A percentile compares a stretch with the other conserved stretches of the same genome.
Evolutionary conservation across 1,284 basidiomycete genomes (phyloP).

Genomic region (Bjerkandera adusta): DNA sequence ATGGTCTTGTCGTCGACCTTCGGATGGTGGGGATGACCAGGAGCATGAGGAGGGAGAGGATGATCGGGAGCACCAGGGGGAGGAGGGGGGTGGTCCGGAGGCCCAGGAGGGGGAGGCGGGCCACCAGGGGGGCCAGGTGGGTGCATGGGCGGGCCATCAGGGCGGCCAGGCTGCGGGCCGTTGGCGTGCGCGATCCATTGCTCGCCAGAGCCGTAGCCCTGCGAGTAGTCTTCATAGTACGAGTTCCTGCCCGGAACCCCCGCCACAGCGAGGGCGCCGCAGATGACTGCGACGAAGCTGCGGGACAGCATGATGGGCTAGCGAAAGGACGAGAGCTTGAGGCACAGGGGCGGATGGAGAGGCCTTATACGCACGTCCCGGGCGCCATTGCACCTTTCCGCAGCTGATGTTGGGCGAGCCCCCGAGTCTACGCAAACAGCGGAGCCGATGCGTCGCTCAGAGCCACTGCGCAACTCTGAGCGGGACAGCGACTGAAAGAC

Average conservation of each 20-base stretch:
- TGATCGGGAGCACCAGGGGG: constrained; percentile 12
- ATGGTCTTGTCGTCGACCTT: constrained; percentile 33
- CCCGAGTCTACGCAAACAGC: neutral
- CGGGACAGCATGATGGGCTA: constrained; percentile 12
- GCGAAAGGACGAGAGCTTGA: neutral
- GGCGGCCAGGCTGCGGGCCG: constrained; percentile 3
- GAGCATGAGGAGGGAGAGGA: no score
- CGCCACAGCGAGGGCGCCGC: constrained; percentile 21
- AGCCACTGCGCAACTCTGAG: neutral
- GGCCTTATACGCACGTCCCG: constrained; percentile 3
- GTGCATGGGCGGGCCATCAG: constrained; percentile 1
- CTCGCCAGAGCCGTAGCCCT: constrained; percentile 1
- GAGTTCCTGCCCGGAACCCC: constrained; percentile 11
- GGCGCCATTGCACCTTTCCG: constrained; percentile 5
- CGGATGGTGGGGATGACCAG: constrained; percentile 9
- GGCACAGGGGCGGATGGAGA: neutral
- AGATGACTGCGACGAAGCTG: constrained; percentile 23
- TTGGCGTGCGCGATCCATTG: neutral
- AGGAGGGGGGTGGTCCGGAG: constrained; percentile 13
- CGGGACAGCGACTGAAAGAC: neutral
- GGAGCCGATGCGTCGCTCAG: constrained; percentile 10
- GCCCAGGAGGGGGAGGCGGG: constrained; percentile 11
- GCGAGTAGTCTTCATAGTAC: neutral
- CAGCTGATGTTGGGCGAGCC: constrained; percentile 5
- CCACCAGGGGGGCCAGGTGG: neutral